Base-by-base conservation (phyloP, 1,284 basidiomycete species). In the Puccinia hordei region DNA sequence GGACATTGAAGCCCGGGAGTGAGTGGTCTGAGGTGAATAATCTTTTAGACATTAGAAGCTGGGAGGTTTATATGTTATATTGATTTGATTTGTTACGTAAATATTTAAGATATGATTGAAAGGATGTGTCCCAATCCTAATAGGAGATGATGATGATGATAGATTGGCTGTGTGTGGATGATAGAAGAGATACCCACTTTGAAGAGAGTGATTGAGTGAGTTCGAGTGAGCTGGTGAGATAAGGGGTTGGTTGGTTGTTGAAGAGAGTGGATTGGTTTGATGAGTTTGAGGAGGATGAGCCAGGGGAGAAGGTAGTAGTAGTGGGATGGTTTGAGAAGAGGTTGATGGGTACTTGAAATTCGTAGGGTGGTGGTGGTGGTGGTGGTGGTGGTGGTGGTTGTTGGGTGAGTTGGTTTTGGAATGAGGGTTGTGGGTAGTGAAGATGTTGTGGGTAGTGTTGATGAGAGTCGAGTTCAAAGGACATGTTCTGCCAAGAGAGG, bases 201-300 rank as follows among this genome's bases (percentile, higher is more conserved):
- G 66, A 68, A 4, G 59, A 27, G 27, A 27, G 4, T 46, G 66
- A 15, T 68, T 44, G 46, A n/a, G 9, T 22, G 15, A 68, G 46
- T 15, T 46, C 38, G 66, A 68, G 38, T 6, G 38, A 30, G 30
- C 9, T 35, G 33, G 59, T 61, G 19, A 61, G 30, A 35, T 61
- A 61, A 46, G 66, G 66, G n/a, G 66, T 44, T 27, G 66, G 66
- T 10, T 35, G 46, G 66, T 68, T 2, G 66, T 44, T 44, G 38
- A 51, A 68, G 66, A 46, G 46, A n/a, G 51, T 15, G 6, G 66
- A 68, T 35, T 68, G 46, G 38, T 68, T 44, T n/a, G 66, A 68
- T 46, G 66, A 46, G 46, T n/a, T 68, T 35, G 66, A 68, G 24
- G 66, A 68, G 46, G 66, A 4, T 41, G 38, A 61, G 33, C 59